Evolutionary conservation across 2,329 filamentous ascomycete genomes (phyloP), one percentile per base, ranked within the genome.

Genomic region (Phialocephala sp.): DNA sequence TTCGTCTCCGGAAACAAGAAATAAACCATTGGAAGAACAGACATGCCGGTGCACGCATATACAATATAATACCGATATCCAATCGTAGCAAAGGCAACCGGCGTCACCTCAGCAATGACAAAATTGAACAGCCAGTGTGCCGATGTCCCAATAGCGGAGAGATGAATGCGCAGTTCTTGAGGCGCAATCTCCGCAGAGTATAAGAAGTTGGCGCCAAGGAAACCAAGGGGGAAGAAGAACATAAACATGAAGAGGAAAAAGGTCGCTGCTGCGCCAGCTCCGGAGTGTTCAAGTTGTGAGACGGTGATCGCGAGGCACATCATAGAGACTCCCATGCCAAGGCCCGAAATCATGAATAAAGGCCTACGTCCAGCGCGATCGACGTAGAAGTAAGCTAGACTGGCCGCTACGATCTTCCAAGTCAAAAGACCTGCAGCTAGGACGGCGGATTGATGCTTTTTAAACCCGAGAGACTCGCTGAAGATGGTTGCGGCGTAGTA

Each of bases 1-100:
- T 90, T 87, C 54, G 86, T 88, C 76, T 93, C 91, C 64, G 89
- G 86, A 59, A 93, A 85, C 75, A 92, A 92, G 77, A 93, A 90
- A 80, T 90, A 93, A 37, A 93, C 39, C 14, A 63, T 52, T 5
- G 55, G 43, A 5, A 60, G 37, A 18, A 63, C 37, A 12, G 54
- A 37, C 14, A 57, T 27, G 20, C 45, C 45, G 8, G 56, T 62
- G 8, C 35, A 55, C 8, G 67, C 67, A 52, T 68, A 69, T 8
- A 69, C 47, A 18, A 67, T 67, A 24, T 65, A 69, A 32, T 65
- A 65, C 15, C 27, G 22, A 15, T 59, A 60, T 11, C 63, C 62
- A n/a, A 69, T 63, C 18, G 20, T 65, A 8, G 62, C 54, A 50
- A 67, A 63, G 1, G 55, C 62, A 18, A 63, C 24, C 2, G 67